Evolutionary conservation across 495 filamentous ascomycete genomes (phyloP), one percentile per base, ranked within the genome.

Genomic region (Aspergillus avenaceus): DNA sequence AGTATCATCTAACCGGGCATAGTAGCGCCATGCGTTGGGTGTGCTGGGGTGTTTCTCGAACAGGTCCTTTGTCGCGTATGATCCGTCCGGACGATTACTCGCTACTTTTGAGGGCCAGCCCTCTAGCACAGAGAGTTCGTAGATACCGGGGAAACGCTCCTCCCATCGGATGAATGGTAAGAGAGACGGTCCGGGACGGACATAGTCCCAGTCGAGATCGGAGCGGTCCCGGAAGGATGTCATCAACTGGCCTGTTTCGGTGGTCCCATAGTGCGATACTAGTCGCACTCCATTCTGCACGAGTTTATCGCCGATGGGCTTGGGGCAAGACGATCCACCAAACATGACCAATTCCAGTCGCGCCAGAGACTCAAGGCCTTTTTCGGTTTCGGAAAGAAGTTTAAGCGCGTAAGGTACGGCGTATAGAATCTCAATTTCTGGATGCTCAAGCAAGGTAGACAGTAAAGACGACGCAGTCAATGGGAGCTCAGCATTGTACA

Each of bases 21-120:
- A 75, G 55, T 84, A 84, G 40, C 64, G 65, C 78, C 78, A 85
- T 5, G 77, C 75, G 40, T 76, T 66, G 4, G 52, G 47, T 5
- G 70, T 77, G 0, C 49, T 69, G 9, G 71, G 70, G 58, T 82
- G 83, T 40, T 63, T 69, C 61, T 58, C 68, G 58, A 82, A 83
- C 24, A 81, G 67, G 64, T 77, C 84, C 14, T 69, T 71, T 25
- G 80, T 84, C 2, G 75, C 76, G 56, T 77, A 84, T 1, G 78
- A 76, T 19, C 79, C 75, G 46, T 84, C 75, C 1, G 69, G 68
- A 24, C 80, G 76, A 42, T 82, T 84, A 7, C 58, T 64, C 46
- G 79, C 75, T 4, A 77, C 74, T 59, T 82, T 81, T 32, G 84
- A 79, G 1, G 83, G 84, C 84, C 83, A 87, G 1, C 66, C 69